Base-by-base conservation (phyloP, 1,284 basidiomycete genomes). In the Taiwanofungus camphoratus region DNA sequence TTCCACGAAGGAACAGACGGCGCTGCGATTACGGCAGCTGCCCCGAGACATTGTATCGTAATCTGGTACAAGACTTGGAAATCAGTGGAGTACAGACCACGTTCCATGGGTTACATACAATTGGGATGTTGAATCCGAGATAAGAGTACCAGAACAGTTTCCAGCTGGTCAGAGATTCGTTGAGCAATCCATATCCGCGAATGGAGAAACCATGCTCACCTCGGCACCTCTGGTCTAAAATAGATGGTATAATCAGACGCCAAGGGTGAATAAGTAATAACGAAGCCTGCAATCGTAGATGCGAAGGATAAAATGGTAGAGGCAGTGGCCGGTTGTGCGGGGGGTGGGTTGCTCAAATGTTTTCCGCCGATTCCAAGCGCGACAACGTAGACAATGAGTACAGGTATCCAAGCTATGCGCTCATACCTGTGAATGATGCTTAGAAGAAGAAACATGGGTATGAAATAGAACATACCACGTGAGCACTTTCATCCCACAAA, bases 401-500 rank as follows among this genome's bases (percentile, higher is more conserved):
- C 77, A 0, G 90, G 90, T 18, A 88, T 68, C 84, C 88, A 92
- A 3, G 84, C 70, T 4, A 85, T 54, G 5, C 81, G 76, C 56
- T 91, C 88, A 52, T 87, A 89, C 76, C 77, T 79, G 24, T 2
- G 60, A 38, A 9, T 58, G 19, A 34, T 20, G 12, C 30, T 21
- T 15, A 15, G 18, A 4, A 39, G 23, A 29, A 38, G 24, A 2
- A 22, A 27, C 13, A 11, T 30, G 7, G 15, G 29, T 0, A 16
- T 5, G 11, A 15, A 18, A 2, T 13, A 33, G 41, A 23, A 38
- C 62, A 20, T 50, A 77, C 84, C 80, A 82, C 45, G 70, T 74
- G n/a, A 93, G 70, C 8, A 91, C 75, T 37, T 70, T 77, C 58
- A 82, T 82, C 0, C 90, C 90, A 57, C 80, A 87, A 60, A 93